Percentiles rank a stretch among this genome's conserved stretches.
Conservation (phyloP, 768 basidiomycete species). For the Podaxis sp. region DNA sequence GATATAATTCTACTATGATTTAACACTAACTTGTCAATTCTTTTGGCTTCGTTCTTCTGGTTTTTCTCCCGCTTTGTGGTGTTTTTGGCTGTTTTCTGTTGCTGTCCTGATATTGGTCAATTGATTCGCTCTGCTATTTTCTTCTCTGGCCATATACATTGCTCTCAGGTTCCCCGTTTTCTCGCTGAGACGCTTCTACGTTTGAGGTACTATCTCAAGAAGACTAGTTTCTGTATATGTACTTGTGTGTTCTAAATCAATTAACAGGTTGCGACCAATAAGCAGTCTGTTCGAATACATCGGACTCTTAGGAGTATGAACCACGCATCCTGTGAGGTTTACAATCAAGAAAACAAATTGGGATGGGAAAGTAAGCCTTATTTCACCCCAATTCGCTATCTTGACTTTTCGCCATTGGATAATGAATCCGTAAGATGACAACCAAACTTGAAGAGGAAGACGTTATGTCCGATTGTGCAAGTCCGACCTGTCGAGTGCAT, state of each 20-base stretch:
- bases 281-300: background rate
- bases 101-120: slow-evolving; percentile 1
- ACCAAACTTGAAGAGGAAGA: background rate
- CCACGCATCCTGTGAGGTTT: background rate
- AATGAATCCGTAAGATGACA: background rate
- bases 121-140: background rate
- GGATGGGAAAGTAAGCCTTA: background rate
- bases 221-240: slow-evolving; percentile 2
- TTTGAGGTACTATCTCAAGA: background rate
- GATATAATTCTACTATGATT: background rate
- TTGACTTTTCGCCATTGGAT: background rate
- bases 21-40: background rate
- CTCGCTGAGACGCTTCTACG: background rate
- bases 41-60: background rate
- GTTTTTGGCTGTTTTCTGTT: background rate
- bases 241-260: background rate
- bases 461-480: background rate
- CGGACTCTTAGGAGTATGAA: background rate
- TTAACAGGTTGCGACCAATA: background rate
- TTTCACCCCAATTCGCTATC: background rate
- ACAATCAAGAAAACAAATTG: background rate
- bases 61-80: background rate
- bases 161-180: background rate
- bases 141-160: background rate
- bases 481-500: background rate